Conservation (phyloP, 2,329 filamentous ascomycete species). For the Cladosporium sp. region DNA sequence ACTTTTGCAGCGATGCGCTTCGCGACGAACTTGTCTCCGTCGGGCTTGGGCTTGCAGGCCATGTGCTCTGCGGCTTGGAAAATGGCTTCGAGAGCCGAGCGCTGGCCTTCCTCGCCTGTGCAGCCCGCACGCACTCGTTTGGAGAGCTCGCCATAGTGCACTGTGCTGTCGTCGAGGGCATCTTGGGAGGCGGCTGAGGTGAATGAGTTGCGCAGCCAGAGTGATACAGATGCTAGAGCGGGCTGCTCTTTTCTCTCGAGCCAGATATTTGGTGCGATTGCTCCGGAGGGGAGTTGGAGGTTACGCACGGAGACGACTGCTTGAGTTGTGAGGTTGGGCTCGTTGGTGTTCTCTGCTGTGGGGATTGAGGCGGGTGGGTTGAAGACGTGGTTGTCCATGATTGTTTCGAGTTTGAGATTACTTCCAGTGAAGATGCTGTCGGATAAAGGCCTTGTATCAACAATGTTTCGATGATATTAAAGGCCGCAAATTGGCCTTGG, state of each 20-base stretch:
- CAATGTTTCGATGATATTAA: neutral
- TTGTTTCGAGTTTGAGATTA: neutral
- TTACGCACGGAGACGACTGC: slow-evolving; percentile 39
- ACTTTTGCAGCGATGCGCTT: slow-evolving; percentile 38
- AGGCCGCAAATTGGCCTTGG: too few species aligned
- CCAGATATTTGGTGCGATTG: slow-evolving; percentile 68
- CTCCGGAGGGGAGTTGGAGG: slow-evolving; percentile 56
- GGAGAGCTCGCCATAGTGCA: slow-evolving; percentile 72
- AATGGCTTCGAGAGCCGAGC: neutral
- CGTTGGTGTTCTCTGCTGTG: slow-evolving; percentile 2
- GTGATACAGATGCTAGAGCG: slow-evolving; percentile 58
- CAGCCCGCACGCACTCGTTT: slow-evolving; percentile 54
- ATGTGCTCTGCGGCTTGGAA: slow-evolving; percentile 28
- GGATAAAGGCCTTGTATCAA: neutral
- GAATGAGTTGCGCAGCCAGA: slow-evolving; percentile 60
- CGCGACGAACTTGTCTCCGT: slow-evolving; percentile 25
- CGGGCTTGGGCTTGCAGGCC: slow-evolving; percentile 29
- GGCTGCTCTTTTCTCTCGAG: slow-evolving; percentile 65
- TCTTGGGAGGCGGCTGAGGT: slow-evolving; percentile 59
- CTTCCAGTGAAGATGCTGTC: neutral
- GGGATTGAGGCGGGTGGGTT: slow-evolving; percentile 12
- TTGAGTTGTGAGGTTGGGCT: neutral
- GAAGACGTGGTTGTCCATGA: slow-evolving; percentile 14
- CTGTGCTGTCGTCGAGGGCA: slow-evolving; percentile 65
- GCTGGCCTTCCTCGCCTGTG: slow-evolving; percentile 5